Evolutionary conservation across 345 rosid genomes (phyloP).

Genomic region (Murraya koenigii): DNA sequence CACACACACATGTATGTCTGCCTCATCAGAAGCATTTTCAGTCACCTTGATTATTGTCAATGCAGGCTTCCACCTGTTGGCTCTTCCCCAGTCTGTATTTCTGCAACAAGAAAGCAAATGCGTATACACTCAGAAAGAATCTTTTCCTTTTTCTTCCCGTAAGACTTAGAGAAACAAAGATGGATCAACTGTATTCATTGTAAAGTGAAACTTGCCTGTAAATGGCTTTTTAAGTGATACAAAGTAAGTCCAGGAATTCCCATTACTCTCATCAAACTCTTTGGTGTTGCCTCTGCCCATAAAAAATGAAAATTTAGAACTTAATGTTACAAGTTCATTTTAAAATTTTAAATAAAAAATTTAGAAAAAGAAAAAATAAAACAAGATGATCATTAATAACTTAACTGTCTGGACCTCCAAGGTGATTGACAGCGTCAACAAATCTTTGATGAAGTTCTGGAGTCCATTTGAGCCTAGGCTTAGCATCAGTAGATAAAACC

Average conservation of each 20-base stretch:
- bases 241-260: constrained; percentile 85
- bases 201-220: constrained; percentile 51
- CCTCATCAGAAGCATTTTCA: not conserved
- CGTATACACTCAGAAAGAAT: not conserved
- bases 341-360: too few relatives aligned
- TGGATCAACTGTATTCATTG: constrained; percentile 4
- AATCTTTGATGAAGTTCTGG: constrained; percentile 88
- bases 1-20: not conserved
- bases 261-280: constrained; percentile 80
- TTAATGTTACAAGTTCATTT: not conserved
- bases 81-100: constrained; percentile 90
- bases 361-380: not conserved
- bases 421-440: constrained; percentile 70
- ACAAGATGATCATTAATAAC: constrained; percentile 15
- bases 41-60: constrained; percentile 40
- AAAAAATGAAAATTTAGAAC: constrained; percentile 15
- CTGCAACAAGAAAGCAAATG: constrained; percentile 42
- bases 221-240: constrained; percentile 95
- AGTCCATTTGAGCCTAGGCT: constrained; percentile 97
- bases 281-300: constrained; percentile 90
- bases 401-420: constrained; percentile 91
- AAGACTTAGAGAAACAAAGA: not conserved
- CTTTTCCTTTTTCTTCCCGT: not conserved
- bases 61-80: constrained; percentile 42
- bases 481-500: constrained; percentile 82